These are phyloP conservation scores for Flaveria trinervia DNA, from an alignment of 129 eudicot genomes.

Conservation along the genomic window DNA sequence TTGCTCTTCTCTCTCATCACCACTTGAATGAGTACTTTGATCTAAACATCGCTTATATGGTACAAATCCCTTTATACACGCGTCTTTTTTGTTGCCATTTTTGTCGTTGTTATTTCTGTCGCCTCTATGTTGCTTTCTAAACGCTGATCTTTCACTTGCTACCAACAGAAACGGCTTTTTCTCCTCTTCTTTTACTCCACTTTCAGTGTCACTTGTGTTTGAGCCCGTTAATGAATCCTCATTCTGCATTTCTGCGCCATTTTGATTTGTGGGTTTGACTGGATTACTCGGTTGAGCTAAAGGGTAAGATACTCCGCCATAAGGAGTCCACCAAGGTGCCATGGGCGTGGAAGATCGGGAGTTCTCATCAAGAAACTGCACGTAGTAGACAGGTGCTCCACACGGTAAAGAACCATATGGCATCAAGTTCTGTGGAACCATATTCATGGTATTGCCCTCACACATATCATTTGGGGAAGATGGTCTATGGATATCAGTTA, in stretches of 20 bases:
- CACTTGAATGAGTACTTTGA: slow-evolving; percentile 46
- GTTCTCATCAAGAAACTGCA: slow-evolving; percentile 39
- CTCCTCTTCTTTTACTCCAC: slow-evolving; percentile 23
- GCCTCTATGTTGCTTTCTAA: slow-evolving; percentile 29
- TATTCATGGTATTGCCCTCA: slow-evolving; percentile 15
- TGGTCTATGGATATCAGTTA: slow-evolving; percentile 36
- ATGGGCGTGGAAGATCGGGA: slow-evolving; percentile 29
- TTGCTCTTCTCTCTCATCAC: slow-evolving; percentile 55
- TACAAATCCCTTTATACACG: slow-evolving; percentile 48
- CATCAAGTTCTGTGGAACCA: slow-evolving; percentile 30
- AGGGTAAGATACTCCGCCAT: slow-evolving; percentile 45
- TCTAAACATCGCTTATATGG: slow-evolving; percentile 83
- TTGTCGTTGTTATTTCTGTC: not conserved
- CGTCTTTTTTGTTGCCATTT: slow-evolving; percentile 32
- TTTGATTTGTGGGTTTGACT: slow-evolving; percentile 14
- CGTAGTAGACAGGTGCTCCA: slow-evolving; percentile 39
- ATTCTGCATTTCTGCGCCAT: slow-evolving; percentile 34
- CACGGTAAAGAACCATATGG: slow-evolving; percentile 30
- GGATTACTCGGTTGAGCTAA: slow-evolving; percentile 20
- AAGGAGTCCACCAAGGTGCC: slow-evolving; percentile 53
- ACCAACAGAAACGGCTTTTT: slow-evolving; percentile 25
- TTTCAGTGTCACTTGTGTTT: slow-evolving; percentile 50
- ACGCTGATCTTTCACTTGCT: slow-evolving; percentile 41
- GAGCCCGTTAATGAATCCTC: slow-evolving; percentile 62
- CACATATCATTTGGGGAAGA: slow-evolving; percentile 8